Percentiles rank a stretch among this genome's conserved stretches.
These are phyloP conservation scores for Musa troglodytarum DNA, from an alignment of 176 grass and related monocot species.

Conservation along the genomic window DNA sequence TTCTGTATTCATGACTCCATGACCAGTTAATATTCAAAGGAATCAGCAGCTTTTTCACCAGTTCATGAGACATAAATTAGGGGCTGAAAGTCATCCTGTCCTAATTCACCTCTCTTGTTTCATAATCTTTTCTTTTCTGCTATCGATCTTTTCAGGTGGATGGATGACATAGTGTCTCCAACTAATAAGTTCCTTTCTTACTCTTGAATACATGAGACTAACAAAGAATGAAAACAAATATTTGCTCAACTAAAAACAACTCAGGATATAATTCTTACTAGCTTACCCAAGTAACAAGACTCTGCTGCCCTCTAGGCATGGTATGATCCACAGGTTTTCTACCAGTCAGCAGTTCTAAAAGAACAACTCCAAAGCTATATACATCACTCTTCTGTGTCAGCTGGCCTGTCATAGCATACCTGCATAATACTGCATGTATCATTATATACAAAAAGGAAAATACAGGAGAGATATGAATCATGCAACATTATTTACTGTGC, in stretches of 20 bases:
- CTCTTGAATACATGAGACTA: background rate
- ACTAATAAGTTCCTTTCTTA: background rate
- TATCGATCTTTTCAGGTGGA: background rate
- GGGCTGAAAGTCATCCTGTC: background rate
- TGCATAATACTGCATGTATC: background rate
- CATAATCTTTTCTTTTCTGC: background rate
- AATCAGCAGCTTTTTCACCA: background rate
- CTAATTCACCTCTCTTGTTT: background rate
- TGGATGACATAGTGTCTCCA: background rate
- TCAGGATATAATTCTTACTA: background rate
- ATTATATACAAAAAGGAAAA: background rate
- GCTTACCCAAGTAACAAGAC: conserved; percentile 17
- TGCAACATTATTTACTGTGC: no score
- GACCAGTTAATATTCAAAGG: background rate
- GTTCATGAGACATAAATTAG: background rate
- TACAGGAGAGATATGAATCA: background rate
- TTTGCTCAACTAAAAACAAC: background rate
- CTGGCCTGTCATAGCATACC: conserved; percentile 15
- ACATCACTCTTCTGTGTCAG: conserved; percentile 16
- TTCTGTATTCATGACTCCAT: background rate
- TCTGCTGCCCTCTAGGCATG: conserved; percentile 12
- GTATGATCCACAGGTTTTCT: conserved; percentile 19
- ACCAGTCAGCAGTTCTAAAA: conserved; percentile 11
- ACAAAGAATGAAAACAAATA: background rate
- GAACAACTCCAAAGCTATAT: conserved; percentile 16